Conservation (phyloP, 208 protist species). For the Acanthamoeba lenticulata region DNA sequence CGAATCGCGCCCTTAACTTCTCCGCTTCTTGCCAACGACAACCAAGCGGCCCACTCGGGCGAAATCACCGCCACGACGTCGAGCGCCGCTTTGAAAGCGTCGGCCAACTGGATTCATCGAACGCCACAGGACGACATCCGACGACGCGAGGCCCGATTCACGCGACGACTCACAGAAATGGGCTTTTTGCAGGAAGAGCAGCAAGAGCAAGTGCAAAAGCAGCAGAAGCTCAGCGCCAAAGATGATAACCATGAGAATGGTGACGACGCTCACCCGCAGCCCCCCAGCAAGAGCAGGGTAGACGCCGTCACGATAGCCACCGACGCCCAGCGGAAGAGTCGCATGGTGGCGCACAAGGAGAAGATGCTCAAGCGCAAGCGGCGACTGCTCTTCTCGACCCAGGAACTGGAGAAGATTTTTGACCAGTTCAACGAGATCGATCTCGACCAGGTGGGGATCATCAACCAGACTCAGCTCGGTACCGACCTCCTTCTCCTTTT, state of each 20-base stretch:
- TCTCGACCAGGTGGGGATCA: constrained; percentile 17
- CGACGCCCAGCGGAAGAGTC: not conserved
- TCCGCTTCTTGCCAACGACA: too few species aligned
- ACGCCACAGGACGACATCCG: constrained; percentile 24
- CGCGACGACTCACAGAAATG: not conserved
- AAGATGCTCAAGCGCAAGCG: not conserved
- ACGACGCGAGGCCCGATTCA: constrained; percentile 3
- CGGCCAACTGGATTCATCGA: not conserved
- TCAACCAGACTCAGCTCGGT: constrained; percentile 55
- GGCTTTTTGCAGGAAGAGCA: not conserved
- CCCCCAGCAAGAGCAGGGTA: not conserved
- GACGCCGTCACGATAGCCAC: not conserved
- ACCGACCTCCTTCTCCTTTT: not conserved
- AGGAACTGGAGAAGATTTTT: constrained; percentile 59
- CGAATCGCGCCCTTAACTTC: too few species aligned
- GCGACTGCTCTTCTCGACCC: not conserved
- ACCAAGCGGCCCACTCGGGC: too few species aligned
- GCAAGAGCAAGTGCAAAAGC: not conserved
- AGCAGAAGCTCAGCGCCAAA: not conserved
- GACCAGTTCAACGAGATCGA: constrained; percentile 70
- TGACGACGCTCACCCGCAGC: not conserved
- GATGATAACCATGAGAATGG: not conserved
- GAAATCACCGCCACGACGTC: not conserved
- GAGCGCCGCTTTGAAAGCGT: not conserved
- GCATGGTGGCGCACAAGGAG: not conserved